Conservation (phyloP, 2,329 filamentous ascomycete genomes). For the Penicillium sp. region DNA sequence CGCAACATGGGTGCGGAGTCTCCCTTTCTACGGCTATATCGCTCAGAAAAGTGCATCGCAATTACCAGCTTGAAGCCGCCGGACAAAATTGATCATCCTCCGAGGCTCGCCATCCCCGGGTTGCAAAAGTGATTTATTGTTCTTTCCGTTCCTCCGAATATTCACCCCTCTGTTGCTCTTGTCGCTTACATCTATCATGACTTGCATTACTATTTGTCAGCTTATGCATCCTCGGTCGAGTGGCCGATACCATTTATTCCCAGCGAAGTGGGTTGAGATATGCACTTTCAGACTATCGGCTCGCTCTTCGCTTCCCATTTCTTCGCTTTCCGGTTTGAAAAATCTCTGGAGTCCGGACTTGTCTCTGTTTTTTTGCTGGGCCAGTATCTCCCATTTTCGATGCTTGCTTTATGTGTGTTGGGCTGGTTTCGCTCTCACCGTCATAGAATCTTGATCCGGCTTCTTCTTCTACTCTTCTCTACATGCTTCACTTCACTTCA, state of each 20-base stretch:
- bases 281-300: conserved; percentile 33
- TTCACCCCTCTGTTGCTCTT: conserved; percentile 22
- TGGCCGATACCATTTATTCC: conserved; percentile 29
- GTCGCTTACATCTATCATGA: conserved; percentile 26
- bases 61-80: conserved; percentile 57
- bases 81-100: conserved; percentile 58
- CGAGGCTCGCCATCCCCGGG: conserved; percentile 57
- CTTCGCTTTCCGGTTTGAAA: conserved; percentile 35
- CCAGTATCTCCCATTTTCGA: conserved; percentile 34
- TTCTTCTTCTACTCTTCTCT: conserved; percentile 17
- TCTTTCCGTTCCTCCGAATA: conserved; percentile 18
- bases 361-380: conserved; percentile 27
- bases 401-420: conserved; percentile 35
- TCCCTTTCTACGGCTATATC: conserved; percentile 56
- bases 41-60: conserved; percentile 60
- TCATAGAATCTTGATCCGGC: conserved; percentile 38
- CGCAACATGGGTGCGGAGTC: conserved; percentile 46
- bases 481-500: not conserved
- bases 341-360: conserved; percentile 42
- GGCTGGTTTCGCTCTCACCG: conserved; percentile 35
- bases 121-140: conserved; percentile 51
- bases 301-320: conserved; percentile 23
- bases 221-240: conserved; percentile 30
- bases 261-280: conserved; percentile 30
- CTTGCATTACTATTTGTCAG: conserved; percentile 29